These are phyloP conservation scores for Salvia rosmarinus DNA, from an alignment of 257 asterid species.

Conservation along the genomic window DNA sequence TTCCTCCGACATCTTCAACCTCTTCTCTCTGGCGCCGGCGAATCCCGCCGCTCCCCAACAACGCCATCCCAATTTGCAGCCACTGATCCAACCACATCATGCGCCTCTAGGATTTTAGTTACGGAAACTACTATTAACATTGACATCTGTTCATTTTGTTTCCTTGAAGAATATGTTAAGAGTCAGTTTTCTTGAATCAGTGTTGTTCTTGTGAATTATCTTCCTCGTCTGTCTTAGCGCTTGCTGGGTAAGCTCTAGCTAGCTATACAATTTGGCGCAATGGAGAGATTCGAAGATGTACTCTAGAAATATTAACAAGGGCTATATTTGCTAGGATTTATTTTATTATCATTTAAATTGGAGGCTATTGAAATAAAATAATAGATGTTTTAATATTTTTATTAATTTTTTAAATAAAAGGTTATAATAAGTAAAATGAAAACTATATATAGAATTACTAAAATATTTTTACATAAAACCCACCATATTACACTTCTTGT, in stretches of 20 bases:
- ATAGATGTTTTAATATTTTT: no score
- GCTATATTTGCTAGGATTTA: no score
- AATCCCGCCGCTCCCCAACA: conserved; percentile 54
- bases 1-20: conserved; percentile 69
- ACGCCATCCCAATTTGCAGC: conserved; percentile 38
- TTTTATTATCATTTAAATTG: no score
- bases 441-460: no score
- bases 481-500: no score
- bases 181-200: conserved; percentile 78
- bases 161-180: conserved; percentile 89
- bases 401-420: no score
- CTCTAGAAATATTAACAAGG: no score
- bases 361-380: no score
- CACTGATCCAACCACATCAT: conserved; percentile 53
- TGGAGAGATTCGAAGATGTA: no score
- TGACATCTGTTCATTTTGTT: conserved; percentile 88
- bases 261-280: conserved; percentile 75
- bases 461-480: no score
- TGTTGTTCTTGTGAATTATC: conserved; percentile 83
- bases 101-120: conserved; percentile 62
- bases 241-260: conserved; percentile 79
- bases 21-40: conserved; percentile 75
- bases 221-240: conserved; percentile 86
- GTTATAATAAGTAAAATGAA: no score
- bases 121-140: conserved; percentile 78